These are phyloP conservation scores for Lactuca saligna DNA, from an alignment of 129 eudicot species.

Conservation along the genomic window DNA sequence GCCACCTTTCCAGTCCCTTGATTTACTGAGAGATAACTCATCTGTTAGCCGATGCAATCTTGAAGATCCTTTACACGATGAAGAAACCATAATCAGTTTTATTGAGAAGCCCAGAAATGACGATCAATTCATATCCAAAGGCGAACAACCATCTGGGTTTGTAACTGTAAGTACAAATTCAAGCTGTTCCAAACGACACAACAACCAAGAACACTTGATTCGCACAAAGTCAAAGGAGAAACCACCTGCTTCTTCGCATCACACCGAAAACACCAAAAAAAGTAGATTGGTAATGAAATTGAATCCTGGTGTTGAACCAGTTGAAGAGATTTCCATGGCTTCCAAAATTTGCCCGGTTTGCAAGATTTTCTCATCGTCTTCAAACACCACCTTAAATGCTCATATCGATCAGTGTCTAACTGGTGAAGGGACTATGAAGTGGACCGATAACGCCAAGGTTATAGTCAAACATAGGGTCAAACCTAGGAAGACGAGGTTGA, in stretches of 20 bases:
- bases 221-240: conserved; percentile 23
- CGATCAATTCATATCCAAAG: conserved; percentile 5
- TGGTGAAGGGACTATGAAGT: conserved; percentile 50
- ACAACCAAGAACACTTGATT: conserved; percentile 22
- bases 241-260: conserved; percentile 24
- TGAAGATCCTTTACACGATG: conserved; percentile 24
- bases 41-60: conserved; percentile 24
- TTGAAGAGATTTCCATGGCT: conserved; percentile 52
- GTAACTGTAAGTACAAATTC: conserved; percentile 16
- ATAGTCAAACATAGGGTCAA: conserved; percentile 65
- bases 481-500: conserved; percentile 62
- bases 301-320: conserved; percentile 37
- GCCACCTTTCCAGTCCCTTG: conserved; percentile 80
- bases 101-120: conserved; percentile 24
- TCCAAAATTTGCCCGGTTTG: conserved; percentile 92
- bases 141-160: conserved; percentile 20
- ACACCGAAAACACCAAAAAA: conserved; percentile 47
- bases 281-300: conserved; percentile 52
- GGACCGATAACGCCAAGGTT: conserved; percentile 47
- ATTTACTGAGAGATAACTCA: conserved; percentile 38
- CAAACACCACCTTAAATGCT: conserved; percentile 92
- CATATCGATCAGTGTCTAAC: conserved; percentile 94
- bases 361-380: conserved; percentile 78
- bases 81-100: conserved; percentile 34
- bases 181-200: conserved; percentile 21